Conservation (phyloP, 1,284 basidiomycete genomes). For the Boletus mariae region DNA sequence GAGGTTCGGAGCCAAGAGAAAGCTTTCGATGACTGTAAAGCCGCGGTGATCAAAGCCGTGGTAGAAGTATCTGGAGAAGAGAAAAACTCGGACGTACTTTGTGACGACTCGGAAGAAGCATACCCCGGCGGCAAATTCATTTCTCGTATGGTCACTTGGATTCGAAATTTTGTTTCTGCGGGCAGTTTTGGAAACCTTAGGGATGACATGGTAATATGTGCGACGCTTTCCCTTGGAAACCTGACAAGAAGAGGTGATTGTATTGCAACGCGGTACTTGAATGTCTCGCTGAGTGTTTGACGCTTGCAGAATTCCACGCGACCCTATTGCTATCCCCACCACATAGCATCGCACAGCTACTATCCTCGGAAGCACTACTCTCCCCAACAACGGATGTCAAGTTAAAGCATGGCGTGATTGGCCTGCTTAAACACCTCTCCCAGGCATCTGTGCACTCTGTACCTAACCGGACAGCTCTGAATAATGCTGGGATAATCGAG, state of each 20-base stretch:
- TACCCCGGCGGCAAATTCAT: constrained; percentile 71
- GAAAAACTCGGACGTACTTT: constrained; percentile 71
- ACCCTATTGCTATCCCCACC: constrained; percentile 55
- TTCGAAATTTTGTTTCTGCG: constrained; percentile 49
- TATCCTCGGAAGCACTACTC: constrained; percentile 50
- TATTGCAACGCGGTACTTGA: not conserved
- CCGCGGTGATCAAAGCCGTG: constrained; percentile 76
- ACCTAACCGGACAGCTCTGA: constrained; percentile 57
- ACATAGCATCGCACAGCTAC: constrained; percentile 46
- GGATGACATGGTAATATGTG: constrained; percentile 81
- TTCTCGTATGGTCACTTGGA: constrained; percentile 73
- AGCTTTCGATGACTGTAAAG: constrained; percentile 77
- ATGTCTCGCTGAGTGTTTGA: constrained; percentile 3
- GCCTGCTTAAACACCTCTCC: constrained; percentile 80
- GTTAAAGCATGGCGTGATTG: constrained; percentile 81
- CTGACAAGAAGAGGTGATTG: constrained; percentile 69
- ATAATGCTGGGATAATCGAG: constrained; percentile 62
- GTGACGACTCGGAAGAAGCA: constrained; percentile 55
- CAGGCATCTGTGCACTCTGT: constrained; percentile 64
- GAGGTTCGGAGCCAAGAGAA: constrained; percentile 61
- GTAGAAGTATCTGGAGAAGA: constrained; percentile 85
- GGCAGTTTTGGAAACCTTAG: constrained; percentile 36
- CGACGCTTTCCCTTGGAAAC: constrained; percentile 79
- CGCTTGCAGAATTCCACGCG: constrained; percentile 57
- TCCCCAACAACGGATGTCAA: constrained; percentile 65